Base-by-base conservation (phyloP, 1,139 yeast genomes). In the Kodamaea arcana region DNA sequence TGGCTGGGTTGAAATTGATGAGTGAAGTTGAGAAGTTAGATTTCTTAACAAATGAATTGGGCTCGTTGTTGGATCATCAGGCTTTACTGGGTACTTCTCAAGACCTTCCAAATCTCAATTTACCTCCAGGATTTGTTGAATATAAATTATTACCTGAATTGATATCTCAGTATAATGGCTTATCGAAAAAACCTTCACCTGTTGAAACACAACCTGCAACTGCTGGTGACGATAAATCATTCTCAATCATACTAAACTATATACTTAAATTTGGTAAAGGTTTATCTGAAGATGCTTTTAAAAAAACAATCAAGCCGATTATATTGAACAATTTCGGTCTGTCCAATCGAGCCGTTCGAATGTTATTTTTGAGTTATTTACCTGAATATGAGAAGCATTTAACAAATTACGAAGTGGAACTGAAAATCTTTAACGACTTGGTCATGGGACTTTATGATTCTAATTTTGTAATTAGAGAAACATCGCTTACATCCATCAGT, bases 391-490 rank as follows among this genome's bases (percentile, higher is more conserved):
- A 78, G 27, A 64, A 63, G 2, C 59, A 61, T 29, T 58, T 87
- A 18, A 67, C 78, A 4, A 79, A 78, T 33, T 58, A 72, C 21
- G 86, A 82, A 30, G 73, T 88, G 5, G 83, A 84, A 43, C 80
- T 73, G 49, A 79, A 75, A 47, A 70, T 92, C 3, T 87, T 86
- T 55, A 76, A 77, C 10, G 72, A 72, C 32, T 68, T 86, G 46
- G 64, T 82, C 10, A 78, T 83, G 15, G 97, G 97, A 0, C 83
- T 92, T 49, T 79, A 81, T 25, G 98, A 92, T 54, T 78, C 95
- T 0, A 90, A 87, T 52, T 77, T 82, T 7, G 72, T 82, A 24
- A 77, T 92, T 31, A 69, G 97, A 41, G 88, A 85, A 46, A 86
- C 83, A 28, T 85, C 97, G 0, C 65, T 92, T 30, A 82, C 81